Evolutionary conservation across 2,329 filamentous ascomycete genomes (phyloP), one percentile per base, ranked within the genome.

Genomic region (Neoscytalidium dimidiatum): DNA sequence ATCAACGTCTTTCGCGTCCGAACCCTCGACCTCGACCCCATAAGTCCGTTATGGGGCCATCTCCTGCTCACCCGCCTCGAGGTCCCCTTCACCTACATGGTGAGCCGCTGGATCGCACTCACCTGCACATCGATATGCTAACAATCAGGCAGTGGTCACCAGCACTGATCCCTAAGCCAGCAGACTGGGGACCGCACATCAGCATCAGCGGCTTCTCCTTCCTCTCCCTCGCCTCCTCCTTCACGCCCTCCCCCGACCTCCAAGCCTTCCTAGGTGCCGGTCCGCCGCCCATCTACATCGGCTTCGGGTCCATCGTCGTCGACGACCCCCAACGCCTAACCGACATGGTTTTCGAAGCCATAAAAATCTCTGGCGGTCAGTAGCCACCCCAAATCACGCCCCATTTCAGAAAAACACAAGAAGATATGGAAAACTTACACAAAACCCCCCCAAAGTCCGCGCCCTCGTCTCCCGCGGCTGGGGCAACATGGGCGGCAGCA

Each of bases 171-270:
- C 86, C 88, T 0, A 91, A 91, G 69, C 89, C 89, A 0, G 76
- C 81, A 23, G 89, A 91, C 69, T 91, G 88, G 89, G 86, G 88
- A 2, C 81, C 81, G n/a, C 84, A 91, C 69, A 86, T 94, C 64
- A 89, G 92, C 71, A 86, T 93, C 23, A 87, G 89, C 1, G 91
- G 92, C 23, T 94, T 94, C 70, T 89, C 92, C 3, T 94, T 94
- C 71, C 82, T 92, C 0, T 89, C 92, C 65, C 81, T 88, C 8
- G 88, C 89, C 8, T 85, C 85, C 3, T 80, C 82, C 1, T 91
- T 87, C 70, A 77, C 81, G n/a, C 88, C 89, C 0, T 85, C 87
- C 0, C 75, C 82, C 1, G 81, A 83, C 0, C 78, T 91, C n/a
- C 68, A 68, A 23, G 71, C 71, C 26, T 78, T 78, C 48, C 67